Base-by-base conservation (phyloP, 208 protist species). In the Crithidia brevicula region DNA sequence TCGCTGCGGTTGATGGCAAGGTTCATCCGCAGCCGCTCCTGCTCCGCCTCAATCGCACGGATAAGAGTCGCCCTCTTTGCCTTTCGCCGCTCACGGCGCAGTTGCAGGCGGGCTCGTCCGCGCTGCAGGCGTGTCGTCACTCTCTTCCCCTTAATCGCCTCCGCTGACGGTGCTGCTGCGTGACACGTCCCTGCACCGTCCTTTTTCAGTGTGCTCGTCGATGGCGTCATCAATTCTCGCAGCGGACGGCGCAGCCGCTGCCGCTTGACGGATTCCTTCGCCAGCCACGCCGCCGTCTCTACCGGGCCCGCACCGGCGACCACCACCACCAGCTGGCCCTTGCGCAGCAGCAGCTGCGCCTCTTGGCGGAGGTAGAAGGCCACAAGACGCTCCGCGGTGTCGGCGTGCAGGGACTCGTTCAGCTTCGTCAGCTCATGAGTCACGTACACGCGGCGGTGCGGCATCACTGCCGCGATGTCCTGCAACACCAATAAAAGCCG, bases 391-490 rank as follows among this genome's bases (percentile, higher is more conserved):
- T 84, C 83, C 25, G 86, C 88, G 67, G 81, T 88, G 72, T 95
- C 89, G 18, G 84, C 82, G 75, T 97, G 92, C 36, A 94, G 53
- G 2, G 92, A 93, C 57, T 97, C 92, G 76, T 97, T 93, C 61
- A 95, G 47, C 75, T 97, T 97, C 27, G 92, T 97, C 43, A 97
- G 74, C 70, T 97, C 92, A 59, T 97, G 92, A 11, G 79, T 73
- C n/a, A 97, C 60, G 56, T 83, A 81, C 11, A 97, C 86, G 25
- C 83, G 84, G n/a, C 92, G 77, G 20, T 77, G 54, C 8, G 92
- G 89, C 38, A 92, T 33, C 7, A 93, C 68, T 4, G 82, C 58
- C 0, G 88, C 89, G 36, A 97, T 92, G 63, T 97, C 92, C 57
- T 91, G 83, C 65, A 97, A 69, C 65, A 93, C 86, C 42, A 70